Evolutionary conservation across 108 stramenopile species (phyloP), one percentile per base, ranked within the genome.

Genomic region (Skeletonema costatum): DNA sequence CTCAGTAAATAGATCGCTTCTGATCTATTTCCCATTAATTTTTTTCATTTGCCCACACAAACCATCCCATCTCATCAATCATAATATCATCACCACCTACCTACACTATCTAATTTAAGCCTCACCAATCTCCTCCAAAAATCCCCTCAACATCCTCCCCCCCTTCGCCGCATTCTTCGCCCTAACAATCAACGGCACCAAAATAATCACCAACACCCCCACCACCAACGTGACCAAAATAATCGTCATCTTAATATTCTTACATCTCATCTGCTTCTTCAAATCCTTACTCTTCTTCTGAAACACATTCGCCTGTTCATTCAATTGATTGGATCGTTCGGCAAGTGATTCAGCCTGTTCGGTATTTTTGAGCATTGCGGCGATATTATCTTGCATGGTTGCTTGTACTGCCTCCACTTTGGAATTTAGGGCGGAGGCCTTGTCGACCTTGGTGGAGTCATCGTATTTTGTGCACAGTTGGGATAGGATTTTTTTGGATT

Each of bases 181-280:
- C 63, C 78, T 73, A 29, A 80, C 74, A 60, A 96, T 88, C 69
- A 96, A 65, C 2, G 95, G 95, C 41, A 91, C 85, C 65, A 93
- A 70, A 70, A 96, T 81, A 64, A 90, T 86, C 42, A 91, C 67
- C 73, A 93, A 74, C 60, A 96, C 86, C 32, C 89, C 87, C 30
- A 92, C 62, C 35, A 93, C 80, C 67, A 96, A 68, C 31, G 83
- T 80, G 2, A 87, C 92, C 29, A 96, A 78, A 60, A 96, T 76
- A 36, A 94, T 58, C 39, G 95, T 96, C 93, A 93, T 93, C 70
- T 96, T 96, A 32, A 94, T 74, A 74, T 94, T 96, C 89, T 96
- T 96, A 84, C 95, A 96, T 75, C 81, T 87, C 95, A 96, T 96
- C 84, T 94, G 93, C 63, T 93, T 93, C 70, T 84, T 86, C 68